Evolutionary conservation across 2,329 filamentous ascomycete species (phyloP), one percentile per base, ranked within the genome.

Genomic region (Fusarium sp.): DNA sequence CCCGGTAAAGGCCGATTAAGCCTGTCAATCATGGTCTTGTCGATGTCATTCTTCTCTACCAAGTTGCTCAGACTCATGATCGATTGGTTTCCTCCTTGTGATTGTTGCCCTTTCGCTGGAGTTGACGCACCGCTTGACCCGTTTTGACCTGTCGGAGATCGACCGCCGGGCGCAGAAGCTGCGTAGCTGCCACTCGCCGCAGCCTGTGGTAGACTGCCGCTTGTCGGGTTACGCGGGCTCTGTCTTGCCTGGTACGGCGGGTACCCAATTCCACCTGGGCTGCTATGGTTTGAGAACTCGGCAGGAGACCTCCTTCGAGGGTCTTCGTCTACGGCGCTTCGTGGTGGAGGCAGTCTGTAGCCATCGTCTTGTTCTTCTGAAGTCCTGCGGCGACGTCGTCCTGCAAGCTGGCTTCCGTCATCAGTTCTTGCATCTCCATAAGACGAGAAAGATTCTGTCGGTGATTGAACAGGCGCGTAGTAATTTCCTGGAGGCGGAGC

Each of bases 21-120:
- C 38, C 84, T 82, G 39, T 83, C 82, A 58, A 88, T 79, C 87
- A 88, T 88, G 62, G 78, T 82, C 69, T 82, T 81, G 70, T 88
- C 87, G 59, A 88, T 87, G 58, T 88, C 86, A 69, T 80, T 84
- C 70, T 81, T 82, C 28, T 84, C 85, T 73, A 87, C 83, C 64
- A 86, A 77, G 59, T 84, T 85, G 72, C 82, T 84, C 40, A 86
- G 72, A 71, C 84, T 87, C 85, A 87, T 87, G 22, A 85, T 81
- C n/a, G 84, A 86, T 13, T 74, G 55, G 15, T 75, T 69, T 33
- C 69, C 73, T 50, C 72, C 70, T 57, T 73, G 71, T 24, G 65
- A 40, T 39, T 70, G 66, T 53, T 73, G 65, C 62, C 76, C 73
- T 26, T 75, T 77, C 20, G 76, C 71, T 15, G 79, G 71, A 46